Percentiles rank a stretch among this genome's conserved stretches.
These are phyloP conservation scores for Aspergillus niger DNA, from an alignment of 2,329 filamentous ascomycete species.

Conservation along the genomic window DNA sequence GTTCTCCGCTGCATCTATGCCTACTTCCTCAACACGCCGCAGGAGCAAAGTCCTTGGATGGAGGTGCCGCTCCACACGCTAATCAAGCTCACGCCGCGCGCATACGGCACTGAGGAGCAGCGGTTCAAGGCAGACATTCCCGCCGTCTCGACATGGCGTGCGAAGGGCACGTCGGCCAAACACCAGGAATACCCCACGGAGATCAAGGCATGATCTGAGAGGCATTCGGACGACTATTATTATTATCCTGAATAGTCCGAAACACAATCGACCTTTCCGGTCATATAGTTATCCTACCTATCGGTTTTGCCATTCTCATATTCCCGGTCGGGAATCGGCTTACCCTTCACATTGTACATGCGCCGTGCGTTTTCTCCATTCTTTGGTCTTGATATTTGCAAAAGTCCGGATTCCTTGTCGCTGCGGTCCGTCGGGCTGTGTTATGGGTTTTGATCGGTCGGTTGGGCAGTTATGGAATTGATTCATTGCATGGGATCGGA, in stretches of 20 bases:
- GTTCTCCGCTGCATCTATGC: slow-evolving; percentile 96
- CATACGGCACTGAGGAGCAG: slow-evolving; percentile 90
- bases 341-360: neutral
- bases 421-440: neutral
- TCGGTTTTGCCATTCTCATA: neutral
- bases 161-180: slow-evolving; percentile 88
- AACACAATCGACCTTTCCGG: neutral
- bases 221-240: neutral
- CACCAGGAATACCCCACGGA: slow-evolving; percentile 60
- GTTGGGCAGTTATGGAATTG: neutral
- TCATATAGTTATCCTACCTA: neutral
- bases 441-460: neutral
- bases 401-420: neutral
- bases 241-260: neutral
- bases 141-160: slow-evolving; percentile 93
- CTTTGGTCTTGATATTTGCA: neutral
- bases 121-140: slow-evolving; percentile 88
- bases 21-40: slow-evolving; percentile 97
- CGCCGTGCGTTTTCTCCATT: neutral
- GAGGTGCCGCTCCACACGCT: slow-evolving; percentile 94
- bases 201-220: slow-evolving; percentile 16
- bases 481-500: neutral
- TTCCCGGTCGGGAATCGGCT: neutral
- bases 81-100: slow-evolving; percentile 92
- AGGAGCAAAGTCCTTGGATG: slow-evolving; percentile 95